Evolutionary conservation across 164 flowering plant species (phyloP), one percentile per base, ranked within the genome.

Genomic region (Piper longum): DNA sequence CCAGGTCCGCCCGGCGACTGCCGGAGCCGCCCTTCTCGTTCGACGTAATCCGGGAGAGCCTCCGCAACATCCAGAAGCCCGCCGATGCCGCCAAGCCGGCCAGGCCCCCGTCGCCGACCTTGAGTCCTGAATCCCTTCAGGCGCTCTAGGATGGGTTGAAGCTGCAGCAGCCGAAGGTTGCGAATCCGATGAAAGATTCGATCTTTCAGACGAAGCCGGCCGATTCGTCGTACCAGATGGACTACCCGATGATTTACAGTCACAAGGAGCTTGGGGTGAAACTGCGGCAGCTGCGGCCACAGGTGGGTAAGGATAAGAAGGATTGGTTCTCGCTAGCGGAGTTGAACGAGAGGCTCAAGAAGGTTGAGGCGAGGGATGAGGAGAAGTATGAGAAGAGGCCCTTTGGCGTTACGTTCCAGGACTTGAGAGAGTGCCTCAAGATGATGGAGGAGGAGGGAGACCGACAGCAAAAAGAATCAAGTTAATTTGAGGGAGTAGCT

Each of bases 281-380:
- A 73, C 71, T 89, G 71, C 69, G 65, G 67, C n/a, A 16, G 66
- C 72, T 88, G 65, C 76, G 92, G 75, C 83, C 95, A 76, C 78
- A 69, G 19, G 39, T 18, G 16, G 63, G 56, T 54, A 62, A 61
- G 58, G 67, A 58, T 58, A 73, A 65, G 18, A 73, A 69, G 59
- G 71, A 70, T 9, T 70, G 84, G 81, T 91, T 89, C 57, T 83
- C 95, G 0, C 36, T 91, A 59, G 59, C 3, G 59, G 98, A 88
- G 73, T 67, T 91, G 79, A 82, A 74, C 77, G 87, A 85, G 72
- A 79, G 98, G 78, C 64, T 91, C 60, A 66, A 19, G 59, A 83
- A 76, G 79, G 26, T 89, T 74, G 81, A 83, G 71, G 85, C 75
- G 74, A 57, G 74, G 45, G 95, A 90, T 66, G 77, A 76, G 73